A percentile compares a stretch with the other conserved stretches of the same genome.
Conservation (phyloP, 164 flowering plant species). For the Liriodendron chinense region DNA sequence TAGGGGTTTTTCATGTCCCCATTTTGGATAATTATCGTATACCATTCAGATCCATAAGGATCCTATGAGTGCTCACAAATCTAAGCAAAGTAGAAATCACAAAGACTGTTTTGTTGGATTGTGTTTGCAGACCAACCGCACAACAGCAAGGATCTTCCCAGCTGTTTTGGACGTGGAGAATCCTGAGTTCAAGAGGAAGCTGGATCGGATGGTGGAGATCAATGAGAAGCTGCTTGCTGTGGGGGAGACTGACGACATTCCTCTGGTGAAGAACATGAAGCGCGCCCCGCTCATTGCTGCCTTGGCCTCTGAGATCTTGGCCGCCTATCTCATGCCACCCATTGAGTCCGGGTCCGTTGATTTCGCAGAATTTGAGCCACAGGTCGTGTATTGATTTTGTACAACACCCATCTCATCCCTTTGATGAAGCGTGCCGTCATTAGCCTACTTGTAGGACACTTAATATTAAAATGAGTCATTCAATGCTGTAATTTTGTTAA, state of each 20-base stretch:
- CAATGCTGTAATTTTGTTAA: not conserved
- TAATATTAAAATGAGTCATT: not conserved
- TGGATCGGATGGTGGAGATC: slow-evolving; percentile 91
- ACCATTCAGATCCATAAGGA: not conserved
- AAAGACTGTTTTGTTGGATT: not conserved
- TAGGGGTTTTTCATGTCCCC: not conserved
- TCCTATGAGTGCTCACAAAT: not conserved
- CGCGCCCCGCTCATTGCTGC: slow-evolving; percentile 82
- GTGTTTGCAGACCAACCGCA: slow-evolving; percentile 80
- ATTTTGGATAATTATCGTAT: not conserved
- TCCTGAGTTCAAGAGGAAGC: slow-evolving; percentile 93
- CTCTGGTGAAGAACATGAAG: slow-evolving; percentile 83
- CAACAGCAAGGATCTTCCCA: slow-evolving; percentile 95
- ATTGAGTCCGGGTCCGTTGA: slow-evolving; percentile 95
- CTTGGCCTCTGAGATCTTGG: slow-evolving; percentile 72
- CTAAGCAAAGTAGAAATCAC: not conserved
- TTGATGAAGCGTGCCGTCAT: too few relatives aligned
- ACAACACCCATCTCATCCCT: too few relatives aligned
- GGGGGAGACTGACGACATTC: slow-evolving; percentile 59
- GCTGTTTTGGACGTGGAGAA: slow-evolving; percentile 96
- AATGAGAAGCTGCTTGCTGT: slow-evolving; percentile 62
- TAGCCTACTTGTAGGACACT: not conserved
- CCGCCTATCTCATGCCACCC: slow-evolving; percentile 94
- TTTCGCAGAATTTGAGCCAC: slow-evolving; percentile 88
- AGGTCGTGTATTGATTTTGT: slow-evolving; percentile 60